A percentile compares a stretch with the other conserved stretches of the same genome.
Evolutionary conservation across 2,329 filamentous ascomycete genomes (phyloP).

Genomic region (Calonectria pauciramosa): DNA sequence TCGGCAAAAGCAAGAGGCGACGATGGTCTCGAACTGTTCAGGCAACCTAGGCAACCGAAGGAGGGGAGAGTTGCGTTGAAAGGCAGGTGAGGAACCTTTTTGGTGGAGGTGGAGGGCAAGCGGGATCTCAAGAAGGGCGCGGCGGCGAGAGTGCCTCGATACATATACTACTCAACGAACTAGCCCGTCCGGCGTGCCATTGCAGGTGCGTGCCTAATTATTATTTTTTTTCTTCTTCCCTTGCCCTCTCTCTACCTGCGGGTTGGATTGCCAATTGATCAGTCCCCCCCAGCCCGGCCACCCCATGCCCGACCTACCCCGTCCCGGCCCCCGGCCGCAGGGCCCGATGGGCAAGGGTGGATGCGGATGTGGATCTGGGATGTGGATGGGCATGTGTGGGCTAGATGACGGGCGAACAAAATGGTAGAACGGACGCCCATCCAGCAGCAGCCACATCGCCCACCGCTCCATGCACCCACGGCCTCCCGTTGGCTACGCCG

Average conservation of each 20-base stretch:
- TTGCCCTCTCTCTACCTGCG: neutral
- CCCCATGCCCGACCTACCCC: slow-evolving; percentile 15
- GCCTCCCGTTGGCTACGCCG: slow-evolving; percentile 36
- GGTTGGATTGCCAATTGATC: slow-evolving; percentile 24
- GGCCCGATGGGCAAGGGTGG: slow-evolving; percentile 2
- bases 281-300: slow-evolving; percentile 5
- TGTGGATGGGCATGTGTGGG: slow-evolving; percentile 12
- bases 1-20: slow-evolving; percentile 2
- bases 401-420: slow-evolving; percentile 13
- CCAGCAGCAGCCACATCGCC: slow-evolving; percentile 47
- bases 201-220: slow-evolving; percentile 19
- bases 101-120: slow-evolving; percentile 18
- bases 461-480: slow-evolving; percentile 32
- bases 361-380: slow-evolving; percentile 16
- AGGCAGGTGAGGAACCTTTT: slow-evolving; percentile 21
- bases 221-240: slow-evolving; percentile 6
- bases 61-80: slow-evolving; percentile 16
- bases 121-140: slow-evolving; percentile 20
- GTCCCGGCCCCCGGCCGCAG: slow-evolving; percentile 19
- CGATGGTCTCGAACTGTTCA: neutral
- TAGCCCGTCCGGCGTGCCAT: neutral
- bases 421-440: slow-evolving; percentile 31
- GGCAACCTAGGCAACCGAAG: neutral
- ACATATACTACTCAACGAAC: slow-evolving; percentile 20
- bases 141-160: slow-evolving; percentile 35